Conservation (phyloP, 2,329 filamentous ascomycete genomes). For the Hymenotorrendiella dingleyae region DNA sequence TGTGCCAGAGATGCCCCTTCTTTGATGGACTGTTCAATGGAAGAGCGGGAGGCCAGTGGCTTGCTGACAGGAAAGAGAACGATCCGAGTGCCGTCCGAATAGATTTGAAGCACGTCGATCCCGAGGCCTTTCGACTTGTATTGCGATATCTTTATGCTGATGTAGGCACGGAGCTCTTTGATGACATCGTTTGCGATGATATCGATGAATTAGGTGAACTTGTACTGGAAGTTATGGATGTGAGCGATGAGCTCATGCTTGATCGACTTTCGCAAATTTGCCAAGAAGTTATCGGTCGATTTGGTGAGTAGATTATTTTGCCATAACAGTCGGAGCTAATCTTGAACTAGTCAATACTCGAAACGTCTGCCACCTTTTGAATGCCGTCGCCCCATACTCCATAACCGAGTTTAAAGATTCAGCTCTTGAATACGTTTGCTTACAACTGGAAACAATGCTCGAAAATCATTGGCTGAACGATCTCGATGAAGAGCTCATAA, state of each 20-base stretch:
- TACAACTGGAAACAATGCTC: slow-evolving; percentile 86
- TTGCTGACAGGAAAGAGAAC: slow-evolving; percentile 60
- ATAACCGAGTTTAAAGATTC: slow-evolving; percentile 83
- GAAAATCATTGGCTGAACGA: slow-evolving; percentile 84
- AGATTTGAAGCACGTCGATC: slow-evolving; percentile 75
- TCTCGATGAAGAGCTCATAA: slow-evolving; percentile 75
- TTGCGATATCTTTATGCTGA: slow-evolving; percentile 81
- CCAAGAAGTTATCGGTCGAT: slow-evolving; percentile 74
- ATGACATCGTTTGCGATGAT: slow-evolving; percentile 62
- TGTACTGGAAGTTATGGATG: slow-evolving; percentile 83
- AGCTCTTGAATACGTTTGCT: slow-evolving; percentile 82
- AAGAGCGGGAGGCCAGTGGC: slow-evolving; percentile 79
- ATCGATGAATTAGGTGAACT: slow-evolving; percentile 83
- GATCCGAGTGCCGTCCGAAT: slow-evolving; percentile 54
- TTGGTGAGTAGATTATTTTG: slow-evolving; percentile 44
- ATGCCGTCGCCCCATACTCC: slow-evolving; percentile 77
- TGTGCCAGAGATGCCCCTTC: slow-evolving; percentile 85
- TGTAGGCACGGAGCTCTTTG: slow-evolving; percentile 72
- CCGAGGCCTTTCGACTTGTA: slow-evolving; percentile 70
- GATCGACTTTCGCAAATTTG: slow-evolving; percentile 86
- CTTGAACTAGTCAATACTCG: slow-evolving; percentile 59
- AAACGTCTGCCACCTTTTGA: slow-evolving; percentile 80
- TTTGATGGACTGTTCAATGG: slow-evolving; percentile 87
- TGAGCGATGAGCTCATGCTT: slow-evolving; percentile 92
- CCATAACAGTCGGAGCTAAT: slow-evolving; percentile 15